Conservation (phyloP, 192 early-diverging fungal genomes). For the Coemansia reversa region DNA sequence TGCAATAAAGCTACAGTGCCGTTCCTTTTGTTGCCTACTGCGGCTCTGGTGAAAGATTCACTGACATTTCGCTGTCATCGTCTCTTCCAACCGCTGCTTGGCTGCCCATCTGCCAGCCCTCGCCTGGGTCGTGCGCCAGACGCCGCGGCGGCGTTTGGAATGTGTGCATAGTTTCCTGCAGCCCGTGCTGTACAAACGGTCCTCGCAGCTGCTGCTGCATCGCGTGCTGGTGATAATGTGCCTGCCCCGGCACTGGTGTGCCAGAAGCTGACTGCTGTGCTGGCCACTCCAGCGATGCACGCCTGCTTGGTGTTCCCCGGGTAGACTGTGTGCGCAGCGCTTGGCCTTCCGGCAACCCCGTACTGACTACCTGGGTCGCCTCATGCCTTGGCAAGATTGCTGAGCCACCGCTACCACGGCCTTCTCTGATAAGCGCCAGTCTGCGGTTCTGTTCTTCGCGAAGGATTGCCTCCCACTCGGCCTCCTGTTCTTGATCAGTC, state of each 20-base stretch:
- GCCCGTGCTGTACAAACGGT: neutral
- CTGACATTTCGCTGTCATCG: slow-evolving; percentile 46
- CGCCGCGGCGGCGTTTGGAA: neutral
- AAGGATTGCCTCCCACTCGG: slow-evolving; percentile 29
- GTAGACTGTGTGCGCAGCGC: slow-evolving; percentile 1
- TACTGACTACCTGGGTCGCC: slow-evolving; percentile 16
- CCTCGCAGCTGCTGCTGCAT: slow-evolving; percentile 8
- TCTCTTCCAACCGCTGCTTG: slow-evolving; percentile 19
- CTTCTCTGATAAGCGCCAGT: slow-evolving; percentile 35
- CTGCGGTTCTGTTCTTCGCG: slow-evolving; percentile 35
- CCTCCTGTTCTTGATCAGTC: slow-evolving; percentile 37
- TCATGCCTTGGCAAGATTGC: slow-evolving; percentile 6
- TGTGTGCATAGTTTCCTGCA: slow-evolving; percentile 6
- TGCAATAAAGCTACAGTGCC: neutral
- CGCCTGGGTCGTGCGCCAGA: neutral
- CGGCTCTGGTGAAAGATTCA: slow-evolving; percentile 39
- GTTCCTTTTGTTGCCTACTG: slow-evolving; percentile 11
- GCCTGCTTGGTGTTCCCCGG: neutral
- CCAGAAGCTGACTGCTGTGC: neutral
- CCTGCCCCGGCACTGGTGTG: slow-evolving; percentile 8
- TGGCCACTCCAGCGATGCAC: neutral
- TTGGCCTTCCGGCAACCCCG: slow-evolving; percentile 1
- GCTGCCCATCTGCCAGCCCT: neutral
- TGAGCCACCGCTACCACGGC: slow-evolving; percentile 20
- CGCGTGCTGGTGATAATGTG: slow-evolving; percentile 10